Base-by-base conservation (phyloP, 2,329 filamentous ascomycete species). In the Leptographium flavum region DNA sequence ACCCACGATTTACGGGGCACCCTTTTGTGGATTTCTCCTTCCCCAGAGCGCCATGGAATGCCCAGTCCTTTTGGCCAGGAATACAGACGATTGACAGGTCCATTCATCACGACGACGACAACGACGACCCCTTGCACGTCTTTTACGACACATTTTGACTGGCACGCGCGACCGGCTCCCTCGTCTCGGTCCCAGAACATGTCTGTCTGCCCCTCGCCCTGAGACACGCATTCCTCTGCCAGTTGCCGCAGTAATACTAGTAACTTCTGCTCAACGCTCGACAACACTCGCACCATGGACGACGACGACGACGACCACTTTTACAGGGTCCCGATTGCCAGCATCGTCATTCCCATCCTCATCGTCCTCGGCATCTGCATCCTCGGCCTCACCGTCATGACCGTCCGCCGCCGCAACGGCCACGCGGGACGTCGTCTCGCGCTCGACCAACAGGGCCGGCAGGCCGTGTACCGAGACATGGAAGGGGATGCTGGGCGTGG, bases 401-500 rank as follows among this genome's bases (percentile, higher is more conserved):
- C 37, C 36, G n/a, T 48, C 17, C 25, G 41, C 2, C 46, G 48
- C 7, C 33, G 42, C 3, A 27, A 21, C 21, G 42, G 27, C n/a
- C 33, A 15, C 23, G 27, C 15, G 13, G 40, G 46, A 14, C n/a
- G n/a, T 5, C 43, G 35, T 2, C 23, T 49, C 19, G 11, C 27
- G 4, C 43, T 48, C n/a, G 36, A 46, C 28, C 49, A 42, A 2
- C 49, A 50, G n/a, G 47, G 49, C 33, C 46, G 46, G 2, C 33
- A 41, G 11, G 49, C 49, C 5, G 46, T 48, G 2, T 42, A 47
- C 33, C 47, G 46, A 2, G 49, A 51, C 22, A 28, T 49, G 8
- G 39, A 49, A 4, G 45, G 39, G 21, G 42, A n/a, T n/a, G n/a
- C n/a, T n/a, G n/a, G n/a, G n/a, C n/a, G n/a, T n/a, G n/a, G n/a